phyloP scores from a whole-genome alignment of 352 stramenopile genomes.

The Phytophthora fragariaefolia region DNA sequence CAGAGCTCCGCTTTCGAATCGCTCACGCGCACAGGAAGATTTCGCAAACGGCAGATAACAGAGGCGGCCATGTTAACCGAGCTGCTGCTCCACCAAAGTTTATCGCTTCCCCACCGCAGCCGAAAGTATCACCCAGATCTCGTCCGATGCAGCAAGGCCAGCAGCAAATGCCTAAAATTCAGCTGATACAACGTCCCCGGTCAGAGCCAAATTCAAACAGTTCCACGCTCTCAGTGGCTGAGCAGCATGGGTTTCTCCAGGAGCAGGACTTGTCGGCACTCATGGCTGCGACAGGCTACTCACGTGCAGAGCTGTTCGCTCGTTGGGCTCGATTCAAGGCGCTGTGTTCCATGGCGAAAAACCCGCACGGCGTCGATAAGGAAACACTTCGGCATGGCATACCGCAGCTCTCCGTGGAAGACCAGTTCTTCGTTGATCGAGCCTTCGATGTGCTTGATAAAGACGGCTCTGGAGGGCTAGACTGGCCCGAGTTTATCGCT shows the following conservation, averaged over 20 bases:
- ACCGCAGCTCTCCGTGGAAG: conserved; percentile 66
- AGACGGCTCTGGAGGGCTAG: conserved; percentile 64
- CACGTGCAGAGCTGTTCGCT: conserved; percentile 63
- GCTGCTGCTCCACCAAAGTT: not conserved
- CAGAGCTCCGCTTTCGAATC: conserved; percentile 16
- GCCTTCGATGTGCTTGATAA: conserved; percentile 73
- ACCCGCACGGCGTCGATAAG: conserved; percentile 60
- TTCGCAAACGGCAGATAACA: not conserved
- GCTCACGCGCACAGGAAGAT: conserved; percentile 23
- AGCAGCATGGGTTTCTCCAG: conserved; percentile 61
- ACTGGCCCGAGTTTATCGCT: conserved; percentile 80
- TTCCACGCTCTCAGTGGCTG: conserved; percentile 18
- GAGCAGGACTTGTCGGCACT: conserved; percentile 63
- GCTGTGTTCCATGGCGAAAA: conserved; percentile 61
- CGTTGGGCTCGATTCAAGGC: conserved; percentile 81
- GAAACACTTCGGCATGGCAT: conserved; percentile 70
- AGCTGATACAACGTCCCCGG: not conserved
- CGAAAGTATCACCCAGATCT: conserved; percentile 5
- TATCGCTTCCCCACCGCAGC: conserved; percentile 5
- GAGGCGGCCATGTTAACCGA: not conserved
- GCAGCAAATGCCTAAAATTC: conserved; percentile 3
- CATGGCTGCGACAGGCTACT: conserved; percentile 59
- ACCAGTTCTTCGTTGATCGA: conserved; percentile 78
- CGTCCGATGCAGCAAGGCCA: conserved; percentile 9
- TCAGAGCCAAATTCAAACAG: conserved; percentile 4